Percentiles rank a stretch among this genome's conserved stretches.
phyloP scores from a whole-genome alignment of 2,329 filamentous ascomycete genomes.

The Ilyonectria sp. region DNA sequence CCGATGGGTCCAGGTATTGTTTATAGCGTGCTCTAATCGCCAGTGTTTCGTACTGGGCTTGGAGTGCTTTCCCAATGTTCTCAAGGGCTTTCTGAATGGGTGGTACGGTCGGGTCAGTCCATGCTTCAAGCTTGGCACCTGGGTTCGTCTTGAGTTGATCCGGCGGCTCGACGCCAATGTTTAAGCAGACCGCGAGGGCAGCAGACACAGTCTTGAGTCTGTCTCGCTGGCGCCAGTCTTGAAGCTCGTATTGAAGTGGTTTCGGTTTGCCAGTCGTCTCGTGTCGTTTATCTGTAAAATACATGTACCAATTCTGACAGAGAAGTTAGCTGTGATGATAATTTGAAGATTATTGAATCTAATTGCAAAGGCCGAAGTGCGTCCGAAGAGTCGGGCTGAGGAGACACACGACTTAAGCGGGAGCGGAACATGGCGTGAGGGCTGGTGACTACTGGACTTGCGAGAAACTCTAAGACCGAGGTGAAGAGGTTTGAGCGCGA shows the following conservation, averaged over 20 bases:
- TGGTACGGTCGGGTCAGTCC: slow-evolving; percentile 90
- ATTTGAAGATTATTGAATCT: not conserved
- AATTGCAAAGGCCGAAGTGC: not conserved
- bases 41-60: slow-evolving; percentile 95
- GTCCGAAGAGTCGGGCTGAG: not conserved
- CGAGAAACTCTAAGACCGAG: not conserved
- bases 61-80: slow-evolving; percentile 95
- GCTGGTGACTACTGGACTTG: not conserved
- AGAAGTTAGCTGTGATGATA: slow-evolving; percentile 30
- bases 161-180: slow-evolving; percentile 97
- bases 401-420: not conserved
- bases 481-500: not conserved
- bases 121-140: slow-evolving; percentile 94
- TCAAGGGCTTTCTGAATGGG: slow-evolving; percentile 89
- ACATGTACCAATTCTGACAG: slow-evolving; percentile 96
- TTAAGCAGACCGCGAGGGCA: slow-evolving; percentile 92
- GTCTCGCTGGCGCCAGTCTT: slow-evolving; percentile 98
- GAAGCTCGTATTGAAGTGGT: slow-evolving; percentile 74
- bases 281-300: slow-evolving; percentile 98
- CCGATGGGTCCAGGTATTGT: slow-evolving; percentile 94
- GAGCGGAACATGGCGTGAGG: not conserved
- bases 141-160: slow-evolving; percentile 97
- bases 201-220: slow-evolving; percentile 97
- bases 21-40: slow-evolving; percentile 98
- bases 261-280: slow-evolving; percentile 93